These are phyloP conservation scores for Cairneyella variabilis DNA, from an alignment of 495 filamentous ascomycete species.

Conservation along the genomic window DNA sequence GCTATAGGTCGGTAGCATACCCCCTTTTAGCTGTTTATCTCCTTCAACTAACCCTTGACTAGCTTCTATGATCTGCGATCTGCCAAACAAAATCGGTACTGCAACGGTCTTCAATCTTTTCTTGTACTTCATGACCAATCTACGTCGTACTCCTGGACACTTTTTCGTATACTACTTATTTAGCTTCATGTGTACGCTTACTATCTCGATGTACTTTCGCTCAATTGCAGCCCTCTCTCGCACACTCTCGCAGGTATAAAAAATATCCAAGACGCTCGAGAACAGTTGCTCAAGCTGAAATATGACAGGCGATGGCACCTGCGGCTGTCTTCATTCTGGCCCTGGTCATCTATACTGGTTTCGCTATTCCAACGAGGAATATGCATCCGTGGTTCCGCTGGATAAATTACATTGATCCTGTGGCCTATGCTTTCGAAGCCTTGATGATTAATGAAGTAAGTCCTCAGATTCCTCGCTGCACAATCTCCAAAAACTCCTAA, in stretches of 20 bases:
- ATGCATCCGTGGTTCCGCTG: conserved; percentile 86
- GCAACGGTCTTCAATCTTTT: conserved; percentile 57
- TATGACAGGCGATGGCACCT: conserved; percentile 84
- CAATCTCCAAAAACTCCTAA: no score
- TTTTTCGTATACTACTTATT: conserved; percentile 82
- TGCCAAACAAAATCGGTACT: conserved; percentile 55
- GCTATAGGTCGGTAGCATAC: conserved; percentile 43
- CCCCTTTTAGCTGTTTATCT: not conserved
- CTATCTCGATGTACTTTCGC: conserved; percentile 80
- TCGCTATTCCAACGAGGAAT: conserved; percentile 62
- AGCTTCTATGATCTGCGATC: conserved; percentile 75
- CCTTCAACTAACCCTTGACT: conserved; percentile 22
- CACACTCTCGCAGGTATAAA: conserved; percentile 71
- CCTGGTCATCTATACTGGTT: conserved; percentile 86
- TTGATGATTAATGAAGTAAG: conserved; percentile 93
- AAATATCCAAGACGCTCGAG: no score
- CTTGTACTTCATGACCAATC: conserved; percentile 83
- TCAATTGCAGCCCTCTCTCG: conserved; percentile 76
- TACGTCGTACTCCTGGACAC: conserved; percentile 70
- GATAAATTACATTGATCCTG: conserved; percentile 83
- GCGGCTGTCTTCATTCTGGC: conserved; percentile 77
- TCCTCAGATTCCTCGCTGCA: no score
- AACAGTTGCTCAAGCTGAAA: no score
- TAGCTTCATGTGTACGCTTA: conserved; percentile 59
- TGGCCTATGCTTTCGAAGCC: conserved; percentile 82